Evolutionary conservation across 306 rosid genomes (phyloP).

Genomic region (Malus asiatica): DNA sequence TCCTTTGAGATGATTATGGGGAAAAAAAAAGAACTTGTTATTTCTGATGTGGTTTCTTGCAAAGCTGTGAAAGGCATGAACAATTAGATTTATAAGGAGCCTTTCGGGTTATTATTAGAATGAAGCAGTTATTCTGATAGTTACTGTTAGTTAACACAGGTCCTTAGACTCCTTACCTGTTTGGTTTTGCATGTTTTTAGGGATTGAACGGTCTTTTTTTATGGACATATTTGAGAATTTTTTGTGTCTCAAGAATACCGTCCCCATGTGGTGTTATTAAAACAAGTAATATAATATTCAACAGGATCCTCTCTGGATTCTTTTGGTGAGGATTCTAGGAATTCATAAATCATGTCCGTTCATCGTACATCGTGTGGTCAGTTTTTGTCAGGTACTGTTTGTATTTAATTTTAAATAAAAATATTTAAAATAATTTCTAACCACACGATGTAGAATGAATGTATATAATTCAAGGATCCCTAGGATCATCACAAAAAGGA

Average conservation of each 20-base stretch:
- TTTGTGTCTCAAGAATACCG: background rate
- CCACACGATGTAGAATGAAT: too few relatives aligned
- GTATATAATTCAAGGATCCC: too few relatives aligned
- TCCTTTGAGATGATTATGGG: background rate
- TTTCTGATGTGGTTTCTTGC: background rate
- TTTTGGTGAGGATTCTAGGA: too few relatives aligned
- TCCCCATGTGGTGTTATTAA: background rate
- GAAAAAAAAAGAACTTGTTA: background rate
- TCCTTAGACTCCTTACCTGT: background rate
- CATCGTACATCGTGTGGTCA: too few relatives aligned
- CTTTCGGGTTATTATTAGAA: background rate
- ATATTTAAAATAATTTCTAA: too few relatives aligned
- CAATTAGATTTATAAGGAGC: background rate
- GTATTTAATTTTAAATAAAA: too few relatives aligned
- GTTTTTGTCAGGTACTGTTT: too few relatives aligned
- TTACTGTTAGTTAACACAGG: background rate
- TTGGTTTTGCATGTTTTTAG: constrained; percentile 8
- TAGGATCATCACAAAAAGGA: too few relatives aligned
- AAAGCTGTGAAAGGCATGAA: background rate
- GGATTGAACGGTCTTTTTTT: background rate
- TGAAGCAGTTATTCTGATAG: background rate
- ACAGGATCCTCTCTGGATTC: too few relatives aligned
- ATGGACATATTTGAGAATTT: background rate
- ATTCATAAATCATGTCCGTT: too few relatives aligned
- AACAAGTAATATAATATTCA: too few relatives aligned